Evolutionary conservation across 139 green algal genomes (phyloP).

Genomic region (Picochlorum sp.): DNA sequence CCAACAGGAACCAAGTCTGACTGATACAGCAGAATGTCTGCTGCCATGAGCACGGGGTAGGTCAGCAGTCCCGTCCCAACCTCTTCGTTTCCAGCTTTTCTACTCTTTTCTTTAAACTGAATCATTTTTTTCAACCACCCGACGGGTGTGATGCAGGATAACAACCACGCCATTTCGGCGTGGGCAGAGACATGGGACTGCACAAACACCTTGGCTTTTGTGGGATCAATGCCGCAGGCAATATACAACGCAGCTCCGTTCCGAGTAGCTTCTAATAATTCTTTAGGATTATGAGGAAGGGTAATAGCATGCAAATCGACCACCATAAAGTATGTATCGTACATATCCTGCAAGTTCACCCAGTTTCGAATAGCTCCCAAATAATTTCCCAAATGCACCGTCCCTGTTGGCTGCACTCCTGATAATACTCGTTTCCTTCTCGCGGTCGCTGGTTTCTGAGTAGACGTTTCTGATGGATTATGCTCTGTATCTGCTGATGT

Average conservation of each 20-base stretch:
- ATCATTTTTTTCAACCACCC: conserved; percentile 96
- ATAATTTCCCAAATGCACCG: conserved; percentile 96
- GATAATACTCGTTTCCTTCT: conserved; percentile 76
- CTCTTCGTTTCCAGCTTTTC: conserved; percentile 46
- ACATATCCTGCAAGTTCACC: conserved; percentile 86
- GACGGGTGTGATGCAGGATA: conserved; percentile 85
- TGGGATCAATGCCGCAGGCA: conserved; percentile 83
- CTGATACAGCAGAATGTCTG: conserved; percentile 98
- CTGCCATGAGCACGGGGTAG: conserved; percentile 98
- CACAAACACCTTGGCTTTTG: conserved; percentile 68
- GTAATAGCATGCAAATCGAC: conserved; percentile 97
- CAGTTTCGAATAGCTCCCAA: conserved; percentile 94
- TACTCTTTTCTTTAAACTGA: conserved; percentile 96
- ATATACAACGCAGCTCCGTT: conserved; percentile 85
- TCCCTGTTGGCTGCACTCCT: conserved; percentile 94
- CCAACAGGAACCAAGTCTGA: conserved; percentile 94
- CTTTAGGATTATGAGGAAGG: conserved; percentile 75
- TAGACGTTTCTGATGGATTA: not conserved
- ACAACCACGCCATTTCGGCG: conserved; percentile 88
- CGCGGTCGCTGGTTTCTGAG: not conserved
- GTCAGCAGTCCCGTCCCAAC: conserved; percentile 89
- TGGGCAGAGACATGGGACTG: conserved; percentile 87
- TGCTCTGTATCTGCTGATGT: not conserved
- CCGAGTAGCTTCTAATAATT: conserved; percentile 63
- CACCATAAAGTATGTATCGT: conserved; percentile 92